Conservation (phyloP, 2,329 filamentous ascomycete genomes). For the Colletotrichum phormii region DNA sequence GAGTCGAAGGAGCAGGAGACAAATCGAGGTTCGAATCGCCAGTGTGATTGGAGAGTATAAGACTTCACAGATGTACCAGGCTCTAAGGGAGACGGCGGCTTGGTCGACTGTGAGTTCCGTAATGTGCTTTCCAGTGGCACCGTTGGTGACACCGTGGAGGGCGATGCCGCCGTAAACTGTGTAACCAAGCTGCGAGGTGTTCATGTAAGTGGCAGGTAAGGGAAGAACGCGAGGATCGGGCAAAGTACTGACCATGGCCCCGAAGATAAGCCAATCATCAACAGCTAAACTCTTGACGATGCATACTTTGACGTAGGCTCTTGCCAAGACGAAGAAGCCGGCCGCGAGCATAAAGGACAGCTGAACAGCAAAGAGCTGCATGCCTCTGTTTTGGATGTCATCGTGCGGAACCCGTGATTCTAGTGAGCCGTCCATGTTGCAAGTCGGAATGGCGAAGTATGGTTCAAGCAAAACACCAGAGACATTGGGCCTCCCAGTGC, state of each 20-base stretch:
- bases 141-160: constrained; percentile 46
- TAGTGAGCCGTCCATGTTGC: constrained; percentile 19
- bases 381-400: constrained; percentile 23
- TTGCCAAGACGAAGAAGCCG: constrained; percentile 52
- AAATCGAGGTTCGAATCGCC: constrained; percentile 54
- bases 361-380: constrained; percentile 39
- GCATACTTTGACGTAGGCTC: constrained; percentile 57
- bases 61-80: constrained; percentile 54
- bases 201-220: neutral
- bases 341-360: constrained; percentile 46
- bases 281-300: constrained; percentile 55
- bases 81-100: constrained; percentile 44
- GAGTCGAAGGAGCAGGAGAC: constrained; percentile 54
- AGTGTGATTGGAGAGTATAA: constrained; percentile 54
- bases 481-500: neutral
- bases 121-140: constrained; percentile 42
- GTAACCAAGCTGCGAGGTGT: constrained; percentile 46
- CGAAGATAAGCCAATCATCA: constrained; percentile 62
- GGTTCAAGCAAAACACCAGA: neutral
- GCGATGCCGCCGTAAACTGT: constrained; percentile 46
- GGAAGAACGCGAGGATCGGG: neutral
- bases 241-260: constrained; percentile 53
- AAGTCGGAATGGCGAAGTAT: neutral
- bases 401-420: neutral
- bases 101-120: constrained; percentile 38